Evolutionary conservation across 1,284 basidiomycete genomes (phyloP).

Genomic region (Ustilago esculenta): DNA sequence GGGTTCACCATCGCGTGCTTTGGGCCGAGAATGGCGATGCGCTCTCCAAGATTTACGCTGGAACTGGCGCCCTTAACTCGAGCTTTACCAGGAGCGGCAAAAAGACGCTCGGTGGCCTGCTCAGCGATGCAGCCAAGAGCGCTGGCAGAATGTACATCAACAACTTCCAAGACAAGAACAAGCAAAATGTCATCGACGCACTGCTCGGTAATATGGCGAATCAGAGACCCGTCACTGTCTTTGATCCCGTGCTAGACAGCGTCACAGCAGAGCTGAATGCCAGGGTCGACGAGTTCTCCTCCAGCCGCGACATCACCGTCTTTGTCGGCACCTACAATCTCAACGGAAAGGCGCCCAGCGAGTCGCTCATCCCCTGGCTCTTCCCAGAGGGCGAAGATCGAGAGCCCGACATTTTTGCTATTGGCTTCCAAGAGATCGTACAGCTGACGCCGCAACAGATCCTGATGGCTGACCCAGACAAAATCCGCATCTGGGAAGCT

Average conservation of each 20-base stretch:
- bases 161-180: constrained; percentile 95
- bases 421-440: constrained; percentile 95
- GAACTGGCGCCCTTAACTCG: constrained; percentile 94
- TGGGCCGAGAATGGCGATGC: constrained; percentile 76
- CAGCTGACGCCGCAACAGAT: constrained; percentile 96
- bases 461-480: constrained; percentile 88
- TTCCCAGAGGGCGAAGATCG: constrained; percentile 72
- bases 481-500: constrained; percentile 78
- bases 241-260: constrained; percentile 91
- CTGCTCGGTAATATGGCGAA: constrained; percentile 90
- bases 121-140: constrained; percentile 96
- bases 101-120: constrained; percentile 73
- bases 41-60: constrained; percentile 83
- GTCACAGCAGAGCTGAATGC: constrained; percentile 72
- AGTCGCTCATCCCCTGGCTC: constrained; percentile 88
- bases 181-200: constrained; percentile 94
- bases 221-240: constrained; percentile 87
- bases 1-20: constrained; percentile 86
- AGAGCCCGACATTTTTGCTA: constrained; percentile 66
- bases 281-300: constrained; percentile 83
- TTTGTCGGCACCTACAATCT: constrained; percentile 96
- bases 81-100: constrained; percentile 94
- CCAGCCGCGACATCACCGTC: constrained; percentile 76
- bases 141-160: constrained; percentile 83
- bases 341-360: constrained; percentile 83